A percentile compares a stretch with the other conserved stretches of the same genome.
These are phyloP conservation scores for Epithele typhae DNA, from an alignment of 768 basidiomycete genomes.

Conservation along the genomic window DNA sequence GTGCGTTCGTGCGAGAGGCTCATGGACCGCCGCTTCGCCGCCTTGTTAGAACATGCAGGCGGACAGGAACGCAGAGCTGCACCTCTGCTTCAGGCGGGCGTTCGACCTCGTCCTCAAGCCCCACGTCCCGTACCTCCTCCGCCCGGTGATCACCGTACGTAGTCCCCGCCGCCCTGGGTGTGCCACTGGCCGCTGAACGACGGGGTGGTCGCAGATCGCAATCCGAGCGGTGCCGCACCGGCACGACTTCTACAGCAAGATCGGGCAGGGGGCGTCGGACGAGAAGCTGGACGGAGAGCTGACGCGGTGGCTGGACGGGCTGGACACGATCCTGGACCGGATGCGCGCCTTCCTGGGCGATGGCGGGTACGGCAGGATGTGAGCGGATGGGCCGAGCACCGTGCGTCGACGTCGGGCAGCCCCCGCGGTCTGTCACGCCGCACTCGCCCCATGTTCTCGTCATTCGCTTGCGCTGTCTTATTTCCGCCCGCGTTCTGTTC, in stretches of 20 bases:
- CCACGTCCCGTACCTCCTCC: slow-evolving; percentile 65
- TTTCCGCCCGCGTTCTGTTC: slow-evolving; percentile 6
- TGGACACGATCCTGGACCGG: slow-evolving; percentile 48
- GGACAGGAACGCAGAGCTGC: slow-evolving; percentile 48
- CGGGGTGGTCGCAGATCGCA: slow-evolving; percentile 24
- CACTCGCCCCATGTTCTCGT: too few species aligned
- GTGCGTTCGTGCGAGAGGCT: too few species aligned
- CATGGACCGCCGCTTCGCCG: too few species aligned
- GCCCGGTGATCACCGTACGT: slow-evolving; percentile 58
- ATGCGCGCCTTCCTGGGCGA: slow-evolving; percentile 51
- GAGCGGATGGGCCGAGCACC: too few species aligned
- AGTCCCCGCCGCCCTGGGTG: not conserved
- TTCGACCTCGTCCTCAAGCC: slow-evolving; percentile 65
- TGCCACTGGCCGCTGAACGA: slow-evolving; percentile 5
- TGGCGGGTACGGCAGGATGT: slow-evolving; percentile 55
- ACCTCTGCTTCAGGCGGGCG: slow-evolving; percentile 65
- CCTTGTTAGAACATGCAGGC: slow-evolving; percentile 50
- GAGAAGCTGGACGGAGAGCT: slow-evolving; percentile 55
- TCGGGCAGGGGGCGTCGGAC: slow-evolving; percentile 54
- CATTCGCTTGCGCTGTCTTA: too few species aligned
- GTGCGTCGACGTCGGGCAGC: too few species aligned
- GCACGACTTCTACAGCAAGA: slow-evolving; percentile 53
- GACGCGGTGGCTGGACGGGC: slow-evolving; percentile 53
- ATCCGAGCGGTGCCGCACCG: slow-evolving; percentile 57
- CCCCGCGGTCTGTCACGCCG: too few species aligned